Conservation (phyloP, 1,284 basidiomycete genomes). For the Boletus sp. region DNA sequence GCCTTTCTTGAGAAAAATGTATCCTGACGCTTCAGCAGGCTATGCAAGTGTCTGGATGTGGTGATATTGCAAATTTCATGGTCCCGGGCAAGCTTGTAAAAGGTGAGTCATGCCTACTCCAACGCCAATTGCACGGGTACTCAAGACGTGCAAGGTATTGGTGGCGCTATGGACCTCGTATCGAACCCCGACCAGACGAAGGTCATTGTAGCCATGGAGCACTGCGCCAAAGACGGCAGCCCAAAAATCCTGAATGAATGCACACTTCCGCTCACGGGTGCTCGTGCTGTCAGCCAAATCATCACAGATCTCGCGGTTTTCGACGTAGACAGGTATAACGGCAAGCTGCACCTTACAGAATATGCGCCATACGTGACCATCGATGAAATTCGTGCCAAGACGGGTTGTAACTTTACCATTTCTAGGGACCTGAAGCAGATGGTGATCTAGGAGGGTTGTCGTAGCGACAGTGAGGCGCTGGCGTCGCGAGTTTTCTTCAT, state of each 20-base stretch:
- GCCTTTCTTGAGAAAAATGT: conserved; percentile 12
- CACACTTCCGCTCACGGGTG: conserved; percentile 81
- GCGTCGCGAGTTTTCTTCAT: no score
- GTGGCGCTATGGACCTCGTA: conserved; percentile 92
- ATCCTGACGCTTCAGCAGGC: conserved; percentile 48
- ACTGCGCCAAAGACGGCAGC: conserved; percentile 81
- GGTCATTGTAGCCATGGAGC: conserved; percentile 84
- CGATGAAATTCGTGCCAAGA: conserved; percentile 81
- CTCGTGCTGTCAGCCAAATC: conserved; percentile 79
- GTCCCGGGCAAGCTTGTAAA: conserved; percentile 88
- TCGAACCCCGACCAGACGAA: conserved; percentile 88
- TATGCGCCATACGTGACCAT: conserved; percentile 75
- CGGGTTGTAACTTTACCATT: conserved; percentile 70
- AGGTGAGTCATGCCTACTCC: conserved; percentile 39
- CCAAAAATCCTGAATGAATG: conserved; percentile 83
- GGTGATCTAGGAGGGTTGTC: conserved; percentile 16
- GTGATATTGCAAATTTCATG: conserved; percentile 97
- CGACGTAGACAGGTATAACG: conserved; percentile 71
- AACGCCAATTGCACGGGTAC: neutral
- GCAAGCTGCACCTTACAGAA: conserved; percentile 73
- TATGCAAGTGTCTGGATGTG: conserved; percentile 87
- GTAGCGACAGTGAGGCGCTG: conserved; percentile 13
- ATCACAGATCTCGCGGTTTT: conserved; percentile 92
- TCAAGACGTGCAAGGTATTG: conserved; percentile 59
- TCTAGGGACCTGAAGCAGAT: conserved; percentile 40